Evolutionary conservation across 2,329 filamentous ascomycete species (phyloP), one percentile per base, ranked within the genome.

Genomic region (Parastagonospora nodorum): DNA sequence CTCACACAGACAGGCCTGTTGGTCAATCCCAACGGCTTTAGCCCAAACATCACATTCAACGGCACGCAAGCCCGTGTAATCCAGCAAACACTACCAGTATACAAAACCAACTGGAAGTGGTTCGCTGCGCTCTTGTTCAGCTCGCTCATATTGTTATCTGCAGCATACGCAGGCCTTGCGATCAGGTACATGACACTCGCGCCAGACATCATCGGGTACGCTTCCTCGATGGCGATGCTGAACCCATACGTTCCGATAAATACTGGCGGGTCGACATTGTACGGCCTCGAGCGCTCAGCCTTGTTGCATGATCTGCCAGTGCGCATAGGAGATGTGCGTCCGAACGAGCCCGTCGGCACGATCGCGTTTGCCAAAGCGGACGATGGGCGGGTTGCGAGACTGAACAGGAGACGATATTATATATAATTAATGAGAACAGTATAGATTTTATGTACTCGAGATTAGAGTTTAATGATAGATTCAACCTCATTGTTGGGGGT

Each of bases 141-240:
- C 30, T 66, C 64, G 2, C 30, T 65, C 2, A 47, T 69, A 5
- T 57, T 69, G 1, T 54, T 68, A 4, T 50, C 50, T 16, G 66
- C 66, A 2, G 61, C 61, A 10, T 69, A 65, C 29, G 46, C 53
- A n/a, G 66, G 61, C 0, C 48, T 69, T 1, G 37, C 67, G 4
- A 50, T 71, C 2, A 68, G 66, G 36, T 67, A 69, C 37, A 59
- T 61, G 1, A 69, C 67, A 2, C 50, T 67, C 1, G 68, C 60
- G 6, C 66, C 59, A 12, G 66, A 68, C 29, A 64, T 68, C 30
- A 58, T 67, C 37, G 61, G 64, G 1, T 68, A 63, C 39, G 64
- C 61, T 16, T 64, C 56, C 12, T 63, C 54, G 27, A 44, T 64
- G 46, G 64, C 63, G 39, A 39, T 66, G 43, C 45, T 60, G 48